Evolutionary conservation across 2,329 filamentous ascomycete genomes (phyloP).

Genomic region (Colletotrichum eleusines): DNA sequence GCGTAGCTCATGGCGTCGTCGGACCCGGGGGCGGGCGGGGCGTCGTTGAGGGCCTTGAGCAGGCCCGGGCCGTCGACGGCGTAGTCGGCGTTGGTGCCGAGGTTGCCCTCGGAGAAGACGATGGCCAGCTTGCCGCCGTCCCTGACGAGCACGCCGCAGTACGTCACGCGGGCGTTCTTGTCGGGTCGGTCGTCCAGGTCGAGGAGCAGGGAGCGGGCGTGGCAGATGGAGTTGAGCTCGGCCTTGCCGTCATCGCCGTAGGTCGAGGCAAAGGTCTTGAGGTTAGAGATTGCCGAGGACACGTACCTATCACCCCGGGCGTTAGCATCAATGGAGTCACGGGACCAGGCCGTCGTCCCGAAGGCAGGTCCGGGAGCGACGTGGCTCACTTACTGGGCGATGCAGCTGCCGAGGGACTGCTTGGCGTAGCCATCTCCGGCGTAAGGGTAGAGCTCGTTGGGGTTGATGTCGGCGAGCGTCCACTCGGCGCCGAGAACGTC

Average conservation of each 20-base stretch:
- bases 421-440: conserved; percentile 56
- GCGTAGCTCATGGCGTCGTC: conserved; percentile 54
- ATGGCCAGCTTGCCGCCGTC: conserved; percentile 60
- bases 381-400: conserved; percentile 57
- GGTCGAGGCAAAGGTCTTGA: conserved; percentile 54
- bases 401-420: conserved; percentile 58
- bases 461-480: conserved; percentile 61
- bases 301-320: conserved; percentile 58
- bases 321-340: not conserved
- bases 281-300: conserved; percentile 53
- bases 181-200: conserved; percentile 57
- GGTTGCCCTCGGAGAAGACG: conserved; percentile 57
- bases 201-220: conserved; percentile 59
- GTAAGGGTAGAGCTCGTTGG: conserved; percentile 61
- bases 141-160: conserved; percentile 58
- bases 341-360: not conserved
- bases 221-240: conserved; percentile 62
- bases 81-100: conserved; percentile 61
- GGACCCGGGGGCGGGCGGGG: conserved; percentile 48
- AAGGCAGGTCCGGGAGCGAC: not conserved
- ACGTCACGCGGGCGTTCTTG: conserved; percentile 54
- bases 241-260: conserved; percentile 54
- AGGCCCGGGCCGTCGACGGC: conserved; percentile 54
- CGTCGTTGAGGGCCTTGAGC: conserved; percentile 59
- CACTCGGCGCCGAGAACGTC: conserved; percentile 60